Conservation (phyloP, 495 filamentous ascomycete species). For the Hypoxylon trugodes region DNA sequence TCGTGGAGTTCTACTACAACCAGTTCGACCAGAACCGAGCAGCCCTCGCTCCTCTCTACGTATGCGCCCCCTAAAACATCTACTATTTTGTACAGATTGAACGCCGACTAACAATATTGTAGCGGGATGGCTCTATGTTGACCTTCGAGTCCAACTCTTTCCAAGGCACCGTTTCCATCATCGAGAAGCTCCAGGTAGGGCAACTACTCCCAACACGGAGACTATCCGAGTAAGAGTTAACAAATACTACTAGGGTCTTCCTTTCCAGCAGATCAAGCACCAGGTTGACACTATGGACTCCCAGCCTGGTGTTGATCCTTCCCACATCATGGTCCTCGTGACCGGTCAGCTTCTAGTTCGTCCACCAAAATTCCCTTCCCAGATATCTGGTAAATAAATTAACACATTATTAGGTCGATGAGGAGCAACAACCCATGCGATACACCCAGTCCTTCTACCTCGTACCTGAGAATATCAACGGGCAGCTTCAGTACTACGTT, state of each 20-base stretch:
- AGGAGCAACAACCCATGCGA: constrained; percentile 79
- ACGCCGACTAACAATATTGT: constrained; percentile 14
- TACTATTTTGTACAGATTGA: constrained; percentile 1
- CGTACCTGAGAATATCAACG: constrained; percentile 67
- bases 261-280: constrained; percentile 82
- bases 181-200: constrained; percentile 78
- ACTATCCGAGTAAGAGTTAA: constrained; percentile 10
- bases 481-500: constrained; percentile 71
- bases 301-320: constrained; percentile 72
- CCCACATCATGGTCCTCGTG: constrained; percentile 71
- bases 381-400: neutral
- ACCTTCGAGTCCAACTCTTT: constrained; percentile 79
- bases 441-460: constrained; percentile 90
- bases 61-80: constrained; percentile 1
- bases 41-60: constrained; percentile 76
- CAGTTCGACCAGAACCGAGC: constrained; percentile 77
- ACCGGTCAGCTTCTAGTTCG: constrained; percentile 82
- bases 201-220: neutral
- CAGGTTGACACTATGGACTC: constrained; percentile 73
- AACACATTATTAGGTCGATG: constrained; percentile 71
- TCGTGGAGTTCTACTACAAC: constrained; percentile 88
- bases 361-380: constrained; percentile 6
- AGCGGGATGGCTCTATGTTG: constrained; percentile 90
- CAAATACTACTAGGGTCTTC: constrained; percentile 64
- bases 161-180: constrained; percentile 68